A percentile compares a stretch with the other conserved stretches of the same genome.
Conservation (phyloP, 2,329 filamentous ascomycete genomes). For the Colletotrichum chrysophilum region DNA sequence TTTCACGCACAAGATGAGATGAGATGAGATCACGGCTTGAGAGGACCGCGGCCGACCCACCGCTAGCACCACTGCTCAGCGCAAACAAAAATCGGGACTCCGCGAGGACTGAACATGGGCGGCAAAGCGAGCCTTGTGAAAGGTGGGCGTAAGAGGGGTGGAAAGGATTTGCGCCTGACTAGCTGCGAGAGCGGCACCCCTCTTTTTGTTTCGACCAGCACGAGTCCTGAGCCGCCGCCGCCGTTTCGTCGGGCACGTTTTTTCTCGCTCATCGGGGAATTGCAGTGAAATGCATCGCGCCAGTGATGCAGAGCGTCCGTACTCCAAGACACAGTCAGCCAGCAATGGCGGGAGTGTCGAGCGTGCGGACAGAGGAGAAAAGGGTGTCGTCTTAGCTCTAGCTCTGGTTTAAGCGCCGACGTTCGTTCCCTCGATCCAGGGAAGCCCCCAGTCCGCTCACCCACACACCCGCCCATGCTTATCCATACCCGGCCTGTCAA, state of each 20-base stretch:
- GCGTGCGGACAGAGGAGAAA: neutral
- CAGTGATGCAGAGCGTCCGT: slow-evolving; percentile 5
- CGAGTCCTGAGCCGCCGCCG: neutral
- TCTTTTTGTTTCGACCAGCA: neutral
- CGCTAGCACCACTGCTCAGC: slow-evolving; percentile 8
- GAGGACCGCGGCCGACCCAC: slow-evolving; percentile 25
- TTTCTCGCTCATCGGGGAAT: neutral
- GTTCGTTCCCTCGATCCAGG: slow-evolving; percentile 14
- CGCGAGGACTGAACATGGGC: slow-evolving; percentile 28
- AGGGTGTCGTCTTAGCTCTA: slow-evolving; percentile 18
- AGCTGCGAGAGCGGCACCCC: neutral
- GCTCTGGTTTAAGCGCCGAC: slow-evolving; percentile 21
- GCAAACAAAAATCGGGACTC: slow-evolving; percentile 10
- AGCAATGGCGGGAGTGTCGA: neutral
- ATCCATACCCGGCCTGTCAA: slow-evolving; percentile 12
- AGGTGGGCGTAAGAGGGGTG: slow-evolving; percentile 29
- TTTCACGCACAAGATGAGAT: slow-evolving; percentile 1
- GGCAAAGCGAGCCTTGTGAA: slow-evolving; percentile 44
- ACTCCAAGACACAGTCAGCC: neutral
- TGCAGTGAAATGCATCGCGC: slow-evolving; percentile 17
- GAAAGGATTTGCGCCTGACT: slow-evolving; percentile 14
- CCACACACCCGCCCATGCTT: slow-evolving; percentile 13
- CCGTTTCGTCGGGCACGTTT: slow-evolving; percentile 1
- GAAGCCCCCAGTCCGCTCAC: slow-evolving; percentile 8
- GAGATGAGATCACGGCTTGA: slow-evolving; percentile 23